Conservation (phyloP, 306 rosid genomes). For the Oxytropis ochrocephala region DNA sequence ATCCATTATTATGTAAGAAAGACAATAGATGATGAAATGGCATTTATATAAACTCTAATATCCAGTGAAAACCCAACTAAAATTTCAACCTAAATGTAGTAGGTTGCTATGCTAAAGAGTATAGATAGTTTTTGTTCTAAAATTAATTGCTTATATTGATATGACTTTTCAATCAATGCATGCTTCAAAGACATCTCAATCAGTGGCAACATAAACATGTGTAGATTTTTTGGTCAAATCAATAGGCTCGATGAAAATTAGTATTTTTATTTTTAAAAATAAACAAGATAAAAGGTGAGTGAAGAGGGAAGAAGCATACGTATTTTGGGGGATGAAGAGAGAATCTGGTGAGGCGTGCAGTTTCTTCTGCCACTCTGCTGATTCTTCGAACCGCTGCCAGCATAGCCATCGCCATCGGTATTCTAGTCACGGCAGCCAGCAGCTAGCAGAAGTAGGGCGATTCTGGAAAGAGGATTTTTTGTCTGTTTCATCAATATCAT, state of each 20-base stretch:
- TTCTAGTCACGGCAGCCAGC: not conserved
- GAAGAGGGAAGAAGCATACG: conserved; percentile 25
- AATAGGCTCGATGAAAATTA: not conserved
- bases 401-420: conserved; percentile 19
- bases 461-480: not conserved
- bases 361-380: conserved; percentile 31
- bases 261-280: not conserved
- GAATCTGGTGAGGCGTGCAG: conserved; percentile 58
- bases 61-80: not conserved
- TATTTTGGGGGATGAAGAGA: conserved; percentile 68
- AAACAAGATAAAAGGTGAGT: not conserved
- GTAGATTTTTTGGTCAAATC: not conserved
- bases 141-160: too few species aligned
- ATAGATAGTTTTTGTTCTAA: not conserved
- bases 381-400: conserved; percentile 44
- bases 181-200: not conserved
- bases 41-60: not conserved
- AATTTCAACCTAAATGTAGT: not conserved
- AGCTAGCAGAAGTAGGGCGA: not conserved
- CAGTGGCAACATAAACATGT: not conserved
- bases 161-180: too few species aligned
- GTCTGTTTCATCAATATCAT: not conserved
- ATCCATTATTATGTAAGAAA: not conserved
- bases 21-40: not conserved
- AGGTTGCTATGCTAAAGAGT: not conserved